phyloP scores from a whole-genome alignment of 192 early-diverging fungal species.

The Mortierella alpina region DNA sequence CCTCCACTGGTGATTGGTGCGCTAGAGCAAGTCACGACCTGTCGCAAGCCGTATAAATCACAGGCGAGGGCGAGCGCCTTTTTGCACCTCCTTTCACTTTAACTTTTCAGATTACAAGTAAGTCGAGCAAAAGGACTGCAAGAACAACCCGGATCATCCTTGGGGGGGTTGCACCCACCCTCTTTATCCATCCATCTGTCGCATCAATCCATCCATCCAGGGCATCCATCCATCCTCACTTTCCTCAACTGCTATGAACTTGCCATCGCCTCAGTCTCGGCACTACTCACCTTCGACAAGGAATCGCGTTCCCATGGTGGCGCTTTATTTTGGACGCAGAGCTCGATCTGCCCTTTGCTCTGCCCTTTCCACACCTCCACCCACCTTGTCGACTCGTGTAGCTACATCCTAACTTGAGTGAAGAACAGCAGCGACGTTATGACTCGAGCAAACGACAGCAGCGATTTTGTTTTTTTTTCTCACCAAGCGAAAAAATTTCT shows the following conservation, averaged over 20 bases:
- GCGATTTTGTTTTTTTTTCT: background rate
- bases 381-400: background rate
- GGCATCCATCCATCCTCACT: background rate
- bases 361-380: background rate
- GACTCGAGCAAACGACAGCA: background rate
- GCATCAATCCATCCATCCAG: constrained; percentile 27
- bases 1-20: too few species aligned
- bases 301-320: too few species aligned
- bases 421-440: too few species aligned
- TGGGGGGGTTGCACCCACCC: background rate
- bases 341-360: too few species aligned
- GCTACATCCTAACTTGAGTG: too few species aligned
- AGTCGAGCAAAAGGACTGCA: constrained; percentile 1
- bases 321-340: too few species aligned
- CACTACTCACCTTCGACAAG: background rate
- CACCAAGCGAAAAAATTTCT: constrained; percentile 7
- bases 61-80: background rate
- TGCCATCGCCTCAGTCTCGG: background rate
- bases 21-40: too few species aligned
- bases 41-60: constrained; percentile 7
- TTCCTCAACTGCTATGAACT: background rate
- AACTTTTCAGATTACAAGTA: constrained; percentile 43
- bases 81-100: constrained; percentile 32
- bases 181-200: constrained; percentile 19
- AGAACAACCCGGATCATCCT: background rate